Evolutionary conservation across 352 stramenopile species (phyloP), one percentile per base, ranked within the genome.

Genomic region (Phytophthora citricola): DNA sequence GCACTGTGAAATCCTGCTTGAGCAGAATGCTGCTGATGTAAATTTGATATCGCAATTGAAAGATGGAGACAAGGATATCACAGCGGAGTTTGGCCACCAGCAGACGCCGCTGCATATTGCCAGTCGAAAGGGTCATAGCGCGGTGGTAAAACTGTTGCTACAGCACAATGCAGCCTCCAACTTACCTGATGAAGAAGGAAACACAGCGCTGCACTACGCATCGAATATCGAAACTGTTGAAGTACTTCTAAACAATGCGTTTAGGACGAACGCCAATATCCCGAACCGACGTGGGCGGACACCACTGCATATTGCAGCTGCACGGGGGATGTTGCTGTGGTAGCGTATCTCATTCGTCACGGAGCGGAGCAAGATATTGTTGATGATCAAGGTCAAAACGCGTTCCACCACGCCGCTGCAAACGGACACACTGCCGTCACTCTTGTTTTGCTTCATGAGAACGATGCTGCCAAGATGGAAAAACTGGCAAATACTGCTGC

Each of bases 61-160:
- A 43, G 81, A 91, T n/a, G 82, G 73, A 5, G 85, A 93, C 63
- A 94, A 94, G 50, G 81, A 92, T 40, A 91, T 94, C 31, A 70
- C 87, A 5, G 64, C 71, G 0, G 81, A 90, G 27, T 95, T 89
- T 73, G 88, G 88, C 7, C 70, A 78, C 29, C 56, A 73, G 17
- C 85, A 94, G 58, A 95, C 85, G 0, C 86, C 88, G 20, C 58
- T 95, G 15, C 88, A 95, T 68, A 73, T 95, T 54, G 88, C 88
- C 1, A 90, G 84, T 74, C 81, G 76, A 46, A 86, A 83, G 41
- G 85, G 86, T 1, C 88, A 95, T 46, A 76, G 71, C 0, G 65
- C 71, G 3, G 69, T 94, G 1, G 85, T 93, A 0, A 64, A 88
- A 50, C 67, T 94, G 11, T 48, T 95, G 44, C 56, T 95, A 36